phyloP scores from a whole-genome alignment of 192 early-diverging fungal genomes.

The Pecoramyces ruminantium region DNA sequence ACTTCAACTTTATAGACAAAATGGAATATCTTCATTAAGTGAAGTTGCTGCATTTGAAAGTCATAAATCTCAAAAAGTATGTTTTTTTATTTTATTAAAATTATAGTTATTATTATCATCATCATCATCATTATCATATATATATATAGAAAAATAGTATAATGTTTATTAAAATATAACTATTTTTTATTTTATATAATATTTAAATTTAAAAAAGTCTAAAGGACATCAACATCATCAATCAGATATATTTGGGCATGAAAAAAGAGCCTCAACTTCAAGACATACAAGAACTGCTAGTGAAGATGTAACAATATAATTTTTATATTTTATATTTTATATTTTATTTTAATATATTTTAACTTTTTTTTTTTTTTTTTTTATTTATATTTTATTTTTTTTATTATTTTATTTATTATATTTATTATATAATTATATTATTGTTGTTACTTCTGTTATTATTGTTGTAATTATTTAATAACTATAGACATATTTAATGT shows the following conservation, averaged over 20 bases:
- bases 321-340: too few species aligned
- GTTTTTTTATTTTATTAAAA: not conserved
- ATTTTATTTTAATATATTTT: too few species aligned
- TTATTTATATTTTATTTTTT: too few species aligned
- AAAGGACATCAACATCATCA: not conserved
- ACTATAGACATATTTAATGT: not conserved
- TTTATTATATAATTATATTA: too few species aligned
- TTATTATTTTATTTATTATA: too few species aligned
- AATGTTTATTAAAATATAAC: too few species aligned
- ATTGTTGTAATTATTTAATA: not conserved
- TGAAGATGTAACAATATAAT: not conserved
- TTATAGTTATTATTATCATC: too few species aligned
- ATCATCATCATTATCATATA: too few species aligned
- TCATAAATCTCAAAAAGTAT: not conserved
- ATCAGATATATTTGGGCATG: not conserved
- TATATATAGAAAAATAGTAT: too few species aligned
- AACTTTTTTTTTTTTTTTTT: too few species aligned
- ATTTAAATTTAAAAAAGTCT: not conserved
- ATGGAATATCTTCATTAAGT: constrained; percentile 61
- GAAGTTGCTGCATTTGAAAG: constrained; percentile 11
- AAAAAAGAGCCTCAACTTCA: not conserved
- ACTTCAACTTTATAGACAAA: constrained; percentile 76
- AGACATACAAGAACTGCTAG: not conserved
- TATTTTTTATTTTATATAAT: too few species aligned
- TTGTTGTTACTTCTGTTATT: too few species aligned